Base-by-base conservation (phyloP, 2,329 filamentous ascomycete genomes). In the Phialophora verrucosa region DNA sequence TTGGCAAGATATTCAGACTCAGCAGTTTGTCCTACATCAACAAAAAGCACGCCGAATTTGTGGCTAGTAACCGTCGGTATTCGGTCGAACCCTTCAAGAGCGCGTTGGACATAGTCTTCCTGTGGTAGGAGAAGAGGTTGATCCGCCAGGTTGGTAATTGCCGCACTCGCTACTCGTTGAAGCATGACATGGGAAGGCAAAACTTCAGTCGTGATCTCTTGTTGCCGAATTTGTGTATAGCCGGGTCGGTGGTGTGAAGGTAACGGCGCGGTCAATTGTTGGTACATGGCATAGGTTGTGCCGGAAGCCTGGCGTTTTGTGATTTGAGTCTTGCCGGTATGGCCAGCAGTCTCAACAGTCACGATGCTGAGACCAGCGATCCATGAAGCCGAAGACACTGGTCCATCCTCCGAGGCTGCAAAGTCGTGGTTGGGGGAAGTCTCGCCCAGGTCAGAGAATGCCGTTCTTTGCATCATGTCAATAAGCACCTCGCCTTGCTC, bases 401-500 rank as follows among this genome's bases (percentile, higher is more conserved):
- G 78, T 3, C 80, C 79, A 68, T 81, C 78, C 57, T 77, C 80
- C 11, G 78, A 79, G n/a, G 66, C 70, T 56, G 73, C 72, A 63
- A 77, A 74, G 66, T 70, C 55, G 66, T 64, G 73, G 74, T 62
- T 63, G 59, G 73, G 63, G 58, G 80, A 75, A 4, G 81, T 83
- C 74, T 96, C 91, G 68, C 93, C 91, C 38, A 92, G 86, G 75
- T 97, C 92, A 0, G 92, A 92, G 75, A 90, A 97, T 1, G 92
- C 88, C 20, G 93, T 90, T 73, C 93, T 86, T 75, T 95, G 92
- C 90, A 97, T 93, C 78, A 98, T 92, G 77, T 99, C 95, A 62
- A 98, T 88, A 8, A 95, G 95, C 38, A 96, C 93, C 71, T 96
- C 86, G 4, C 93, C 94, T 77, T 97, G 94, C 76, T 99, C 94